Base-by-base conservation (phyloP, 805 yeast species). In the Zygosaccharomyces rouxii region DNA sequence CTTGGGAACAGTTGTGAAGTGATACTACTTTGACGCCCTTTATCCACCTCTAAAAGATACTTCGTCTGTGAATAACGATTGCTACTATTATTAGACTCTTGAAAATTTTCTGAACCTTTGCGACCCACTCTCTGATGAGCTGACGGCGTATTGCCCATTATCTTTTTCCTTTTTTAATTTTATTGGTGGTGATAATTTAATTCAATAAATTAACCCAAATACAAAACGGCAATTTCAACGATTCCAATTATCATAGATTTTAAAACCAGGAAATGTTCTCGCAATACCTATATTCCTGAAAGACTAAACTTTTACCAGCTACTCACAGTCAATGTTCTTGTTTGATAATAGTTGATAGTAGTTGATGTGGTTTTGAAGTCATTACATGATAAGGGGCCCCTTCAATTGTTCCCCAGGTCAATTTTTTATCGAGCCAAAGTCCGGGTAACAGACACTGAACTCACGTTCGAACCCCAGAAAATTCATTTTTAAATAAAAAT, bases 1-100 rank as follows among this genome's bases (percentile, higher is more conserved):
- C 53, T 53, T 26, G 58, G 56, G 31, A 57, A 57, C 14, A 57
- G 50, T 39, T 57, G 58, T 10, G 61, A 57, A 3, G 61, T 55
- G 14, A 52, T 52, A 42, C 55, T 49, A 44, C 55, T 46, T 16
- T 51, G 54, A 19, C 54, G 47, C n/a, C 51, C 47, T n/a, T 39
- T 35, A 23, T 42, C 47, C 21, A 28, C 29, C n/a, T 47, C 54
- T 26, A 26, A 14, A 11, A 30, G 37, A 22, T 44, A 25, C 9
- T 33, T 42, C 9, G 38, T n/a, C 5, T 35, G 46, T 7, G 31
- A 18, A n/a, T 4, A n/a, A 22, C 39, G 29, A 13, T 11, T 10
- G 14, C 16, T 31, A 11, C 10, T 23, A 13, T 25, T 10, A 18
- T 7, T 16, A 28, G 31, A 26, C 16, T 40, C 44, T 21, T 40